Base-by-base conservation (phyloP, 2,329 filamentous ascomycete species). In the Helminthosporium solani region DNA sequence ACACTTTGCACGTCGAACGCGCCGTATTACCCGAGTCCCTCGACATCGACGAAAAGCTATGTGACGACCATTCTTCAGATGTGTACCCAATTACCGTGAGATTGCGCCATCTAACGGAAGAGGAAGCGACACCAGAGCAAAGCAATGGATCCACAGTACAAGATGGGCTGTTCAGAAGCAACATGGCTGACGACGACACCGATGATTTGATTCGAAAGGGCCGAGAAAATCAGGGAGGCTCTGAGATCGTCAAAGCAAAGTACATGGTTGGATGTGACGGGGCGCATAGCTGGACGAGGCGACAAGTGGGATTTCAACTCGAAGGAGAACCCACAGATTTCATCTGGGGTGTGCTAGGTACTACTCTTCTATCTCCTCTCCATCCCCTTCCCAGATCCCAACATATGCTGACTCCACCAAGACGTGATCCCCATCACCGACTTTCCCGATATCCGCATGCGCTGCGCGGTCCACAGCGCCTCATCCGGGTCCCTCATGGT, bases 181-280 rank as follows among this genome's bases (percentile, higher is more conserved):
- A 82, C 48, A 60, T 85, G 5, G 66, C 75, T 0, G 69, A 76
- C 6, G 80, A 83, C 41, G 82, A 84, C 51, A 82, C 78, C 0
- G 75, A 79, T 1, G 78, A 80, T 14, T 60, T 84, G 30, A 73
- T 75, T 19, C 61, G 60, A 30, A 72, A 65, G 46, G 74, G 68
- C 42, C 63, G 50, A 42, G 66, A 58, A 39, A 73, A 62, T 43
- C 67, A 51, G 42, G 61, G 56, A 20, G 68, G 50, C 14, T 57
- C 50, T 53, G 77, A 80, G 54, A 60, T 66, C 0, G 68, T 85
- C 2, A 76, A 71, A 31, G 76, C 79, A 5, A 84, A 84, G 59
- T 88, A 85, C 50, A 73, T 88, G 23, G 74, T 89, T 3, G 85
- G 85, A 0, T 84, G 81, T 35, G 85, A 88, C 52, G 85, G 85